phyloP scores from a whole-genome alignment of 2,329 filamentous ascomycete species.

The Xylaria multiplex region DNA sequence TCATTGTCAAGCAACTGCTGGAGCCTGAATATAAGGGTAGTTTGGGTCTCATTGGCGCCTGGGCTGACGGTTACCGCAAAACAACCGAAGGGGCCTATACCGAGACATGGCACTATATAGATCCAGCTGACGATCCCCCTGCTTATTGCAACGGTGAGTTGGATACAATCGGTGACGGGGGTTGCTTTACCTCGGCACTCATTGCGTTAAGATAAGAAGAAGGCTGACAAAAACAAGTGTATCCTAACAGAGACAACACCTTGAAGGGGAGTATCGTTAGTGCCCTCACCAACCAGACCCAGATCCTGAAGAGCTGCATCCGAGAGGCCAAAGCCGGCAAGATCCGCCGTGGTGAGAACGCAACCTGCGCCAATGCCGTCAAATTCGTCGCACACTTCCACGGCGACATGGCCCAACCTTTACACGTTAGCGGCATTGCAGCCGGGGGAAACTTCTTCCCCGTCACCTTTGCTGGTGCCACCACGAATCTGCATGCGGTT shows the following conservation, averaged over 20 bases:
- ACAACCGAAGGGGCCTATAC: conserved; percentile 51
- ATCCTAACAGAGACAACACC: conserved; percentile 53
- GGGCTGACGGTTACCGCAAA: conserved; percentile 53
- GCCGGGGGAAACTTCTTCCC: conserved; percentile 60
- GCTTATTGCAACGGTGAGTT: conserved; percentile 46
- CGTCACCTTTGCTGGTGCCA: conserved; percentile 55
- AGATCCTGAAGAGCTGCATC: conserved; percentile 39
- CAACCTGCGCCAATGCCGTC: conserved; percentile 44
- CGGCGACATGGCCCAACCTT: conserved; percentile 58
- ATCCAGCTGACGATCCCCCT: conserved; percentile 54
- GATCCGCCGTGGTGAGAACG: conserved; percentile 34
- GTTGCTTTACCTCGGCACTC: neutral
- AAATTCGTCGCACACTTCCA: conserved; percentile 55
- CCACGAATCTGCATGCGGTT: conserved; percentile 60
- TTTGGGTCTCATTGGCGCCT: conserved; percentile 52
- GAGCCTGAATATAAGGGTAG: conserved; percentile 46
- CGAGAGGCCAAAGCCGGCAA: conserved; percentile 34
- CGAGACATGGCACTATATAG: conserved; percentile 55
- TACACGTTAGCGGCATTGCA: conserved; percentile 54
- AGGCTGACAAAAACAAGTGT: conserved; percentile 39
- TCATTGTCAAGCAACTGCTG: conserved; percentile 50
- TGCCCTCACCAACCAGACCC: conserved; percentile 44
- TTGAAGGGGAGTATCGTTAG: conserved; percentile 45
- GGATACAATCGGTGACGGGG: neutral
- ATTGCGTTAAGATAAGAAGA: neutral